Evolutionary conservation across 2,329 filamentous ascomycete species (phyloP).

Genomic region (Diaporthe sp.): DNA sequence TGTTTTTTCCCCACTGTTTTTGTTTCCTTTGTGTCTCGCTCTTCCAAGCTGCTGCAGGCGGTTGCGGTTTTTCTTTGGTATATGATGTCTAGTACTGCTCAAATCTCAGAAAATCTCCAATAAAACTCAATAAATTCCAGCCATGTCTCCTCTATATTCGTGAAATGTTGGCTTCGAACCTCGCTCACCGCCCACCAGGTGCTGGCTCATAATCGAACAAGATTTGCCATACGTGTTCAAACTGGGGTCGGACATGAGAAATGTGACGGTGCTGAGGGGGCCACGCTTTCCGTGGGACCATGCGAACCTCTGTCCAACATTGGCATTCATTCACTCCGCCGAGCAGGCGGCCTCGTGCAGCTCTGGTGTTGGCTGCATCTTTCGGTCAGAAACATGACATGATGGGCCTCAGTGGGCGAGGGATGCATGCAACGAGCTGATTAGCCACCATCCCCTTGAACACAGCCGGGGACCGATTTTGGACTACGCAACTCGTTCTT

Average conservation of each 20-base stretch:
- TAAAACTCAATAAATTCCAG: not conserved
- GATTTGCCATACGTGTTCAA: not conserved
- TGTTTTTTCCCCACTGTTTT: not conserved
- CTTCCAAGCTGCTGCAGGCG: not conserved
- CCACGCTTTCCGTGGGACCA: not conserved
- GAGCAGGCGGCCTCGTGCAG: slow-evolving; percentile 16
- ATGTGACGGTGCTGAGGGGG: not conserved
- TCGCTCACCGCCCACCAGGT: not conserved
- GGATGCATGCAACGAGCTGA: not conserved
- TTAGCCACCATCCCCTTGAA: not conserved
- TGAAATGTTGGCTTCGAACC: not conserved
- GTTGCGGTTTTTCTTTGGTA: not conserved
- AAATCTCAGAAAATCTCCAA: not conserved
- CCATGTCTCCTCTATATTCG: too few relatives aligned
- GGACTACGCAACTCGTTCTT: not conserved
- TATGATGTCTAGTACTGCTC: not conserved
- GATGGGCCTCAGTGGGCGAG: not conserved
- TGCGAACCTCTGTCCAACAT: not conserved
- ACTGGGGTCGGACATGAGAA: not conserved
- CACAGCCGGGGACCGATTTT: not conserved
- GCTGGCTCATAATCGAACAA: too few relatives aligned
- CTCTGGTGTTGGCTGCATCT: not conserved
- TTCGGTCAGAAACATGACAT: not conserved
- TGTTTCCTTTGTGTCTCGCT: not conserved
- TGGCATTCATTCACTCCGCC: not conserved